Percentiles rank a stretch among this genome's conserved stretches.
Conservation (phyloP, 202 grass and related monocot genomes). For the Setaria italica region DNA sequence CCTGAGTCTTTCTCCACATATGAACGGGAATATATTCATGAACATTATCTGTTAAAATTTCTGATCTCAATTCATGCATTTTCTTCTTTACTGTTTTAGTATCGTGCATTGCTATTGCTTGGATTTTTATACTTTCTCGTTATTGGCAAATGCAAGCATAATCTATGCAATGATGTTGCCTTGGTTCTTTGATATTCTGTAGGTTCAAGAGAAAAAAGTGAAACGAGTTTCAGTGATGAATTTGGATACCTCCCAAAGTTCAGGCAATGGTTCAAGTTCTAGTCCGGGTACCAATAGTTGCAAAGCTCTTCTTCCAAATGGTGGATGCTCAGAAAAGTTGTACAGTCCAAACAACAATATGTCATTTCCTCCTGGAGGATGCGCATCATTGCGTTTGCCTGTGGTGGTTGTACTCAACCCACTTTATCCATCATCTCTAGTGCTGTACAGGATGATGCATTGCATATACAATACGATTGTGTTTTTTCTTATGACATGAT, state of each 20-base stretch:
- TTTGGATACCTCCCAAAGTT: constrained; percentile 61
- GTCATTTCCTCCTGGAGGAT: constrained; percentile 70
- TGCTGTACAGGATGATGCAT: constrained; percentile 29
- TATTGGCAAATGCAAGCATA: constrained; percentile 15
- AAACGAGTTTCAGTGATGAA: constrained; percentile 79
- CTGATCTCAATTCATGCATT: constrained; percentile 2
- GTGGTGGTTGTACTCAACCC: constrained; percentile 75
- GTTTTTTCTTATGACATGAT: neutral
- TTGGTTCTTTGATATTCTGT: constrained; percentile 45
- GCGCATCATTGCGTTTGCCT: constrained; percentile 69
- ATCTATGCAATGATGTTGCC: constrained; percentile 15
- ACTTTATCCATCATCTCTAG: constrained; percentile 52
- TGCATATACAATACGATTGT: constrained; percentile 26
- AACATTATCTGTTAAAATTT: neutral
- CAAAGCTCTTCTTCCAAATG: constrained; percentile 68
- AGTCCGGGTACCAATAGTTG: constrained; percentile 53
- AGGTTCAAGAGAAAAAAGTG: constrained; percentile 96
- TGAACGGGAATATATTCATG: neutral
- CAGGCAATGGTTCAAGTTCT: constrained; percentile 50
- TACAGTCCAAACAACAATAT: constrained; percentile 46
- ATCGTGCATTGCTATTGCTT: constrained; percentile 27
- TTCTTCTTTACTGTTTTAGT: constrained; percentile 29
- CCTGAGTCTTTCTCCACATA: constrained; percentile 20
- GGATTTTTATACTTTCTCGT: constrained; percentile 12
- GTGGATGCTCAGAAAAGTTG: constrained; percentile 57